phyloP scores from a whole-genome alignment of 208 protist species.

The Crithidia mellificae region DNA sequence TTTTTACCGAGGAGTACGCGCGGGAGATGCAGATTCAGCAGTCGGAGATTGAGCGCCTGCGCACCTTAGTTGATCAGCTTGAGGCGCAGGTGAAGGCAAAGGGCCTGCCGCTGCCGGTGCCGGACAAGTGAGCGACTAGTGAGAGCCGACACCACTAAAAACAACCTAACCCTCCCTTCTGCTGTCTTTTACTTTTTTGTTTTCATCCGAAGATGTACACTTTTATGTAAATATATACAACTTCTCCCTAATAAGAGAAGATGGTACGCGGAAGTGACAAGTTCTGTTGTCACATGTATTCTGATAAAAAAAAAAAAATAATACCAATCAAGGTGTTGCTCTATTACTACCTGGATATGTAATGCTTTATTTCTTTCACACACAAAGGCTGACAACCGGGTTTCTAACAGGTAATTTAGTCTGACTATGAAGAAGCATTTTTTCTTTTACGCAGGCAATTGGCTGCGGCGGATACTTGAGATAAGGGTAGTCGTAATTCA shows the following conservation, averaged over 20 bases:
- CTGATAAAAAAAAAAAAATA: too few relatives aligned
- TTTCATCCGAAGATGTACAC: neutral
- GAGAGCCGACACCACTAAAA: neutral
- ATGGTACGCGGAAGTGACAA: neutral
- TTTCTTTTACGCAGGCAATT: too few relatives aligned
- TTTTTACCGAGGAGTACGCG: constrained; percentile 65
- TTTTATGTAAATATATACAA: neutral
- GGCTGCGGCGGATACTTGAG: too few relatives aligned
- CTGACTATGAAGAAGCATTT: too few relatives aligned
- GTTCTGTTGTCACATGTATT: constrained; percentile 14
- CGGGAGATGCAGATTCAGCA: constrained; percentile 90
- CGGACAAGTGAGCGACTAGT: constrained; percentile 13
- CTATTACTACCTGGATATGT: too few relatives aligned
- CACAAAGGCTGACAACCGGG: too few relatives aligned
- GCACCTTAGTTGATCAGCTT: constrained; percentile 59
- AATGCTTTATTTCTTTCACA: too few relatives aligned
- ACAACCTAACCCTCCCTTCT: neutral
- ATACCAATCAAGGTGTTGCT: too few relatives aligned
- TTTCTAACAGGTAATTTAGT: too few relatives aligned
- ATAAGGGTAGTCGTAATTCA: too few relatives aligned
- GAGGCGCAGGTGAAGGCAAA: constrained; percentile 70
- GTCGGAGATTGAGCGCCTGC: constrained; percentile 80
- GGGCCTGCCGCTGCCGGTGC: constrained; percentile 58
- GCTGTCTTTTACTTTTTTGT: constrained; percentile 3
- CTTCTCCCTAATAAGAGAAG: neutral